Evolutionary conservation across 2,329 filamentous ascomycete genomes (phyloP).

Genomic region (Talaromyces atroroseus): DNA sequence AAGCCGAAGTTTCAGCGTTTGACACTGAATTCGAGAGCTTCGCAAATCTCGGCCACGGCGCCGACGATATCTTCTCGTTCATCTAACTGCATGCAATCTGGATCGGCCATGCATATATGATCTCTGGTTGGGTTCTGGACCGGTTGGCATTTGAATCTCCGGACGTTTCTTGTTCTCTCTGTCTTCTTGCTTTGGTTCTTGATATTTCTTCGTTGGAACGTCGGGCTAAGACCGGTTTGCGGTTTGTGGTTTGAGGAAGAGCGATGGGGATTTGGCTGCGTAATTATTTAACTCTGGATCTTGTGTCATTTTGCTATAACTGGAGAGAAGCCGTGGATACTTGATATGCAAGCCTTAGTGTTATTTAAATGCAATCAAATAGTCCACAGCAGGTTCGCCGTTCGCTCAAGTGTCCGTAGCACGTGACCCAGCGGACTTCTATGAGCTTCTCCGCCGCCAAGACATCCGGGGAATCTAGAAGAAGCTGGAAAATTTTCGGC

Average conservation of each 20-base stretch:
- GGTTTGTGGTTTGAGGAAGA: background rate
- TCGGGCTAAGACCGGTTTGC: background rate
- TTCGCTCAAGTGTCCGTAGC: constrained; percentile 5
- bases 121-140: background rate
- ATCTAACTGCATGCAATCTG: background rate
- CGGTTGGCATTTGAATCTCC: background rate
- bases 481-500: constrained; percentile 35
- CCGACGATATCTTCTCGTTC: background rate
- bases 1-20: background rate
- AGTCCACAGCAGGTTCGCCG: too few species aligned
- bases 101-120: background rate
- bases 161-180: background rate
- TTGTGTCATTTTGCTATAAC: background rate
- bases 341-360: background rate
- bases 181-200: background rate
- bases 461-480: constrained; percentile 38
- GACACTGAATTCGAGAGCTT: constrained; percentile 2
- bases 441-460: constrained; percentile 38
- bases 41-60: background rate
- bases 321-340: too few species aligned
- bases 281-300: background rate
- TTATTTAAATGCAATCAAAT: too few species aligned
- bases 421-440: constrained; percentile 35
- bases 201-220: background rate
- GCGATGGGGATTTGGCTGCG: background rate